Evolutionary conservation across 2,329 filamentous ascomycete species (phyloP), one percentile per base, ranked within the genome.

Genomic region (Ustilaginoidea virens): DNA sequence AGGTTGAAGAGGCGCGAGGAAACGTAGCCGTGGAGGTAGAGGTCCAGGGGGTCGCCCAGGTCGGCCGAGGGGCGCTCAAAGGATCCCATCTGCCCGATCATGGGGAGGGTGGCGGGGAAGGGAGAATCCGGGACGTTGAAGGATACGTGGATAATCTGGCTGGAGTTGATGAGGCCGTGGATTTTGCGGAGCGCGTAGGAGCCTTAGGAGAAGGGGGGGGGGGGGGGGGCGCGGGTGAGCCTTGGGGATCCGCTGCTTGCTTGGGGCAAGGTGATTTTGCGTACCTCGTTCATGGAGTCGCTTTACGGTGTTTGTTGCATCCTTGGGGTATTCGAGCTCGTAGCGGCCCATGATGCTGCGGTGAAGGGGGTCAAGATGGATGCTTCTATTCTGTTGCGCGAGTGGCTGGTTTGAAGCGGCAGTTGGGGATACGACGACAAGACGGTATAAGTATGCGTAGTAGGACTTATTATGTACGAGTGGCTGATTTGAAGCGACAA

Each of bases 1-100:
- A 79, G 51, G 37, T 75, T 77, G 63, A 87, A 78, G 19, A 93
- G 61, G 6, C 83, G 76, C 1, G 74, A 74, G 34, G 74, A 80
- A 40, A 87, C 75, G 51, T 87, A 92, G 45, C 82, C 82, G 52
- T 92, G 83, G 6, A 92, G 65, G 49, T 92, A 92, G 36, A 78
- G 65, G 33, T 85, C 75, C 5, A 83, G 60, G 0, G 75, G 71
- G 38, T 83, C 74, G 28, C 66, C 61, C 12, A 67, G 50, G 29
- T 63, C 60, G 11, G 70, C 62, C 30, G 66, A 74, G 5, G 75
- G 75, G 0, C 59, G 55, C 7, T 61, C 61, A 47, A 76, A 90
- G 15, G 74, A 80, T 9, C 73, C 80, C 65, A 90, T 79, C 42
- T 80, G 74, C 29, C 80, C 81, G 43, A 92, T 80, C 81, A 92